A percentile compares a stretch with the other conserved stretches of the same genome.
phyloP scores from a whole-genome alignment of 2,329 filamentous ascomycete genomes.

The Pseudodiploospora longispora region DNA sequence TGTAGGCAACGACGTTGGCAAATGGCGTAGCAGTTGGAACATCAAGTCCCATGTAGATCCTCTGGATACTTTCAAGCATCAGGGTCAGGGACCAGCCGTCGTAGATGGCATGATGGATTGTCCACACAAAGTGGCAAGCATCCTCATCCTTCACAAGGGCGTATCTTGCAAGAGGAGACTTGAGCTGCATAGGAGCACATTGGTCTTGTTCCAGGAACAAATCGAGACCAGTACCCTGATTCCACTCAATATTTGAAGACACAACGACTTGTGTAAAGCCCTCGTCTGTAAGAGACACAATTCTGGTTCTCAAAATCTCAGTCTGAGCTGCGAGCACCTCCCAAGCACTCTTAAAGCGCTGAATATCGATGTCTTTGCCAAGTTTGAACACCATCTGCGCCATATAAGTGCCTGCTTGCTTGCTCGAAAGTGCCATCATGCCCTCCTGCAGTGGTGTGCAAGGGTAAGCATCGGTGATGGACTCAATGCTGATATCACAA shows the following conservation, averaged over 20 bases:
- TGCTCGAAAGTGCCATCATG: not conserved
- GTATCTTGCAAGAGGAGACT: not conserved
- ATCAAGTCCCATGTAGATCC: conserved; percentile 1
- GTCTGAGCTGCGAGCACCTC: not conserved
- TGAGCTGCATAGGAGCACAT: not conserved
- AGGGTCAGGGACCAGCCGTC: conserved; percentile 13
- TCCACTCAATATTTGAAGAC: conserved; percentile 12
- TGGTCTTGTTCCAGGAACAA: too few species aligned
- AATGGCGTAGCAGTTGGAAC: not conserved
- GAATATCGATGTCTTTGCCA: not conserved
- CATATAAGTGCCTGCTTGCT: conserved; percentile 9
- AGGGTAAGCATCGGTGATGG: not conserved
- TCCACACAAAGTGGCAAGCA: conserved; percentile 9
- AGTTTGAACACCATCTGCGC: conserved; percentile 7
- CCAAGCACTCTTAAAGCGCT: conserved; percentile 4
- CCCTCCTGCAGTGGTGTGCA: conserved; percentile 1
- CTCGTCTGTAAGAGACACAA: conserved; percentile 31
- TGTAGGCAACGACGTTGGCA: too few species aligned
- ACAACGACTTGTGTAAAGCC: conserved; percentile 37
- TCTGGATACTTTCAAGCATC: not conserved
- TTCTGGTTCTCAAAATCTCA: conserved; percentile 34
- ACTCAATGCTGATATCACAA: too few species aligned
- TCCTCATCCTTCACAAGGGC: not conserved
- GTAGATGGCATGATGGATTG: conserved; percentile 16
- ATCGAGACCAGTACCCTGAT: too few species aligned